Evolutionary conservation across 768 basidiomycete species (phyloP).

Genomic region (Suillus brevipes): DNA sequence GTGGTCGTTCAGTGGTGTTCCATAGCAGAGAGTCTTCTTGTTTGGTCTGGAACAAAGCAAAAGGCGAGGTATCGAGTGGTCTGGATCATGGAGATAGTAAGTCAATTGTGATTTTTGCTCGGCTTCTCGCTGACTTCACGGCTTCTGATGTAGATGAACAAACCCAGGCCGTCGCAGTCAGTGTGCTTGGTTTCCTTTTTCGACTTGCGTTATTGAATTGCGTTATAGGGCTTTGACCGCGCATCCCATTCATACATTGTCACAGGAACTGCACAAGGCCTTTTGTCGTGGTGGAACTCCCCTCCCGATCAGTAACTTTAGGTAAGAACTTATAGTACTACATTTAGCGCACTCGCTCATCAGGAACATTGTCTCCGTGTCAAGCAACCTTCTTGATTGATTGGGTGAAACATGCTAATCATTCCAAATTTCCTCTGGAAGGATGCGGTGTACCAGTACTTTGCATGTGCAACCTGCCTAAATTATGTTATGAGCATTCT

Average conservation of each 20-base stretch:
- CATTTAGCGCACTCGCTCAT: not conserved
- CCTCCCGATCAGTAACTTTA: slow-evolving; percentile 16
- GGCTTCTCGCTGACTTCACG: slow-evolving; percentile 12
- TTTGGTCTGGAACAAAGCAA: slow-evolving; percentile 62
- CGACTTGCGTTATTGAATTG: slow-evolving; percentile 28
- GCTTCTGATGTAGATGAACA: slow-evolving; percentile 27
- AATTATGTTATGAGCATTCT: slow-evolving; percentile 22
- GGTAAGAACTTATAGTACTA: not conserved
- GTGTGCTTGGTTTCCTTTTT: slow-evolving; percentile 10
- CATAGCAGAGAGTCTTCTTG: slow-evolving; percentile 55
- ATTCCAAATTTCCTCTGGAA: slow-evolving; percentile 9
- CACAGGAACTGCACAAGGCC: slow-evolving; percentile 57
- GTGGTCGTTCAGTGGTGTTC: slow-evolving; percentile 56
- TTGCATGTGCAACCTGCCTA: slow-evolving; percentile 22
- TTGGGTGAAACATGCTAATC: slow-evolving; percentile 7
- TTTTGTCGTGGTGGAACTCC: slow-evolving; percentile 57
- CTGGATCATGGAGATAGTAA: slow-evolving; percentile 61
- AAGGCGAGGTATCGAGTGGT: slow-evolving; percentile 54
- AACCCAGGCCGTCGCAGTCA: slow-evolving; percentile 36
- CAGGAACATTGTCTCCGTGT: slow-evolving; percentile 2
- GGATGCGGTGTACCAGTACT: slow-evolving; percentile 35
- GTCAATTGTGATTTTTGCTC: slow-evolving; percentile 14
- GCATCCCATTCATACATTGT: slow-evolving; percentile 41
- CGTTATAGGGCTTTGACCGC: slow-evolving; percentile 48
- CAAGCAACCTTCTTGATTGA: slow-evolving; percentile 6